These are phyloP conservation scores for Aspergillus ustus DNA, from an alignment of 2,329 filamentous ascomycete genomes.

Conservation along the genomic window DNA sequence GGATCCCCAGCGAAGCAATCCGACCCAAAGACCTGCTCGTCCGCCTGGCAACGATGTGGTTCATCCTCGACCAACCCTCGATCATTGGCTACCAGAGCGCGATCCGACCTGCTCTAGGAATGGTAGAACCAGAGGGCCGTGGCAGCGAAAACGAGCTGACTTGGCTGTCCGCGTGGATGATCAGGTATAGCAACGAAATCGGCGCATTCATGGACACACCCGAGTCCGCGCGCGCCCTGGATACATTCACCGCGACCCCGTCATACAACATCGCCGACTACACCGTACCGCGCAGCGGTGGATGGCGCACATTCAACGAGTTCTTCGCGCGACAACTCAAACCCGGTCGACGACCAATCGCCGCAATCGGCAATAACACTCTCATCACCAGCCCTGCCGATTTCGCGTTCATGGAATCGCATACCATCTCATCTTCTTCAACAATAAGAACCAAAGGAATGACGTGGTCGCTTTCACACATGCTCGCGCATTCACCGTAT, in stretches of 20 bases:
- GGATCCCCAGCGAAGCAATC: slow-evolving; percentile 15
- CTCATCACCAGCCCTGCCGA: slow-evolving; percentile 3
- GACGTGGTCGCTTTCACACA: neutral
- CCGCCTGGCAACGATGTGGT: slow-evolving; percentile 18
- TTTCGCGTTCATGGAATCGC: neutral
- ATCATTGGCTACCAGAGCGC: slow-evolving; percentile 15
- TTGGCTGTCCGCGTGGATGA: slow-evolving; percentile 23
- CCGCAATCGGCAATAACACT: neutral
- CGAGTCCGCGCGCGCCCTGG: slow-evolving; percentile 10
- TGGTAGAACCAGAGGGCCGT: neutral
- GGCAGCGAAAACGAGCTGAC: neutral
- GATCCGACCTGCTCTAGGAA: neutral
- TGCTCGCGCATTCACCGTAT: neutral
- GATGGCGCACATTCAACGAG: slow-evolving; percentile 22
- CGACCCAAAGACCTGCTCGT: slow-evolving; percentile 15
- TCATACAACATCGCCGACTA: slow-evolving; percentile 9
- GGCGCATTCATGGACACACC: slow-evolving; percentile 18
- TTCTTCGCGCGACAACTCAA: slow-evolving; percentile 16
- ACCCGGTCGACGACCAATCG: slow-evolving; percentile 2
- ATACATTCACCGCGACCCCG: slow-evolving; percentile 13
- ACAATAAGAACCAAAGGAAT: neutral
- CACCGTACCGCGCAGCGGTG: slow-evolving; percentile 2
- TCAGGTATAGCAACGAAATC: slow-evolving; percentile 11
- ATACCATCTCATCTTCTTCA: neutral
- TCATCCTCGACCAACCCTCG: slow-evolving; percentile 18